Evolutionary conservation across 495 filamentous ascomycete species (phyloP).

Genomic region (Tuber magnatum): DNA sequence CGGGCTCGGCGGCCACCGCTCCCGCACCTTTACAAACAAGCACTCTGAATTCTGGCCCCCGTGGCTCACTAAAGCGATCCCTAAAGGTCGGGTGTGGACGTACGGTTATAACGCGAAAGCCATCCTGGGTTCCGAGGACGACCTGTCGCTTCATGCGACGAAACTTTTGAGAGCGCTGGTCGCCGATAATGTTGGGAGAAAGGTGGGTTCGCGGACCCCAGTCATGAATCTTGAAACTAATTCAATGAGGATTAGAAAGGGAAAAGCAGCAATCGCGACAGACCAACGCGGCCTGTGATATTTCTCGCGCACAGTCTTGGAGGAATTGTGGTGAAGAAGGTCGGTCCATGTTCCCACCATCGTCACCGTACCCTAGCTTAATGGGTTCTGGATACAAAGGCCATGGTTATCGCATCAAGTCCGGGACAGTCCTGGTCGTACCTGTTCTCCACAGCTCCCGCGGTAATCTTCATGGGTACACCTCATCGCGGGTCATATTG

Average conservation of each 20-base stretch:
- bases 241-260: neutral
- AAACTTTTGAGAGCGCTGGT: slow-evolving; percentile 14
- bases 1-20: slow-evolving; percentile 20
- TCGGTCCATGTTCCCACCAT: neutral
- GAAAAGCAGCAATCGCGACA: neutral
- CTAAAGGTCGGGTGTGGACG: slow-evolving; percentile 12
- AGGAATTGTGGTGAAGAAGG: slow-evolving; percentile 27
- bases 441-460: slow-evolving; percentile 2
- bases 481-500: slow-evolving; percentile 10
- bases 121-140: neutral
- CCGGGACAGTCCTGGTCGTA: neutral
- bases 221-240: neutral
- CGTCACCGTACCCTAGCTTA: neutral
- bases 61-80: slow-evolving; percentile 2
- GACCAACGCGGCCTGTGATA: slow-evolving; percentile 15
- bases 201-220: neutral
- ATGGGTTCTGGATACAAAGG: neutral
- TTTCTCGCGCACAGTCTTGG: slow-evolving; percentile 33
- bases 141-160: slow-evolving; percentile 4
- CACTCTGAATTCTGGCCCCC: slow-evolving; percentile 15
- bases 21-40: slow-evolving; percentile 14
- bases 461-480: slow-evolving; percentile 21
- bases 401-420: neutral
- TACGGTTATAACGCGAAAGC: slow-evolving; percentile 20
- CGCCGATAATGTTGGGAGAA: neutral